Base-by-base conservation (phyloP, 495 filamentous ascomycete species). In the Pyronema domesticum region DNA sequence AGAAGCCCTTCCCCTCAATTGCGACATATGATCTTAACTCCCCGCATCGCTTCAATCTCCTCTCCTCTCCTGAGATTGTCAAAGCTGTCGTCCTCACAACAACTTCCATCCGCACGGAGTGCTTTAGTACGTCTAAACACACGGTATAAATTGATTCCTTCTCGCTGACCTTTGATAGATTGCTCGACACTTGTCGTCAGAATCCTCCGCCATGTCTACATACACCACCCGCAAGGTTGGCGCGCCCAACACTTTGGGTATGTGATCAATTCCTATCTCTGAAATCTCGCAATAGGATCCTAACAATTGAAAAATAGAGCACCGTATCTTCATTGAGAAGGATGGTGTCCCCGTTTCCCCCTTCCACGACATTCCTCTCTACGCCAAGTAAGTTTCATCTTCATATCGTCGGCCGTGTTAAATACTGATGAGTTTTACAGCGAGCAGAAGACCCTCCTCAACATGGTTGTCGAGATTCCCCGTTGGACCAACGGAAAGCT, bases 401-500 rank as follows among this genome's bases (percentile, higher is more conserved):
- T 3, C 17, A 37, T 47, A 1, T 13, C 11, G 4, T 42, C 19
- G 39, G 35, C 11, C 17, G 30, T 53, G 4, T 33, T 13, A n/a
- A 23, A 6, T 1, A 14, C 19, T 53, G 50, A 53, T 33, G 23
- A 1, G 3, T 40, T 18, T 30, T 1, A 37, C 44, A 64, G 61
- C 55, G 61, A 65, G 67, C 80, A 93, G 74, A 76, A 94, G 76
- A 93, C 81, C 62, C 70, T 99, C 65, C 77, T 96, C 64, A 99
- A 99, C 80, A 99, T 99, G 93, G 72, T 99, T 50, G 93, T 96
- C 57, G 93, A 96, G 80, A 95, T 96, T 65, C 93, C 93, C 44
- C 80, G 93, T 72, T 99, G 93, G 93, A 95, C 89, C 69, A 99
- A 99, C 74, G 93, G 83, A 62, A 99, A 99, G 81, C 81, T 88